Evolutionary conservation across 192 early-diverging fungal species (phyloP).

Genomic region (Paraglomus brasilianum): DNA sequence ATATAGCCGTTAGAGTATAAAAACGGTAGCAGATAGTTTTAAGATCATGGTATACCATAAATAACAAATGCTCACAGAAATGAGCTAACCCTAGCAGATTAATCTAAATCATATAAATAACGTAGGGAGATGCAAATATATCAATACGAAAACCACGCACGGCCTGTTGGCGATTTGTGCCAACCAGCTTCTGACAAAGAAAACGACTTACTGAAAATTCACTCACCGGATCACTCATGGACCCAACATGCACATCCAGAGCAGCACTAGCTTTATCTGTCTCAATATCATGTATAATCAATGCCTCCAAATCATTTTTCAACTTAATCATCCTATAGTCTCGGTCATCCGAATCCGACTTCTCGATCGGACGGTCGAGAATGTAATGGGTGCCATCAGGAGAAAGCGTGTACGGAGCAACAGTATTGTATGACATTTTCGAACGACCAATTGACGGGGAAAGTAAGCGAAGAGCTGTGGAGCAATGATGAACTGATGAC

Average conservation of each 20-base stretch:
- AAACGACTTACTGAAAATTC: not conserved
- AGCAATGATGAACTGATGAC: no score
- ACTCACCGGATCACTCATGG: constrained; percentile 53
- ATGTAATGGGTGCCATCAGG: constrained; percentile 31
- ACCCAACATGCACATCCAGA: constrained; percentile 61
- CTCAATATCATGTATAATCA: constrained; percentile 55
- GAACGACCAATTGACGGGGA: no score
- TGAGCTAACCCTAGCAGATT: constrained; percentile 65
- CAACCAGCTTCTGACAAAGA: not conserved
- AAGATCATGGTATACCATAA: constrained; percentile 47
- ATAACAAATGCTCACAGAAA: constrained; percentile 69
- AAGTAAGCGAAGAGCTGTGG: no score
- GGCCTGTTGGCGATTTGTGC: no score
- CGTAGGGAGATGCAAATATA: not conserved
- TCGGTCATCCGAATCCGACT: constrained; percentile 57
- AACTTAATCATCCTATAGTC: constrained; percentile 56
- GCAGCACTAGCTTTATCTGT: constrained; percentile 60
- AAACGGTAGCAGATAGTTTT: not conserved
- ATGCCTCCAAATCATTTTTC: constrained; percentile 55
- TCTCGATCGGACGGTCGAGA: constrained; percentile 40
- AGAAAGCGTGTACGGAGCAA: not conserved
- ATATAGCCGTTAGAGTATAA: not conserved
- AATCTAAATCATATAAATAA: constrained; percentile 34
- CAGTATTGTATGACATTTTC: no score
- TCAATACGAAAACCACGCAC: no score